Evolutionary conservation across 1,284 basidiomycete species (phyloP), one percentile per base, ranked within the genome.

Genomic region (Cutaneotrichosporon cutaneum): DNA sequence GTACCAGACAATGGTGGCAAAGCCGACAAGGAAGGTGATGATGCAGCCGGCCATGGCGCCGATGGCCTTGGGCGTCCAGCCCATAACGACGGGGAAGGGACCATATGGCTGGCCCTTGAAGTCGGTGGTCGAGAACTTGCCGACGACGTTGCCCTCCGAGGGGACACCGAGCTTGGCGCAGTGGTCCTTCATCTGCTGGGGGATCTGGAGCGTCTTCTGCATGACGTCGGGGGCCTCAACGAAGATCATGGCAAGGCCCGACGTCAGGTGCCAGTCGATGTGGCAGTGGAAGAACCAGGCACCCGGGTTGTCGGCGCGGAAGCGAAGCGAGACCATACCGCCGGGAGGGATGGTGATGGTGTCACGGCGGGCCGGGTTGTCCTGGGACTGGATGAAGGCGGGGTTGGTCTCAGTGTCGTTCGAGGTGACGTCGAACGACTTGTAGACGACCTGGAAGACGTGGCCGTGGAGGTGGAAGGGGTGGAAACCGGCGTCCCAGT

Each of bases 331-430:
- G 60, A 81, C 81, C 18, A 74, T 76, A 21, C 82, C 82, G 4
- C 69, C 69, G 13, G 76, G 75, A 4, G 82, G 82, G 21, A 83
- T 75, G 62, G 78, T 76, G 61, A 81, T 74, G 8, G 77, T 79
- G 78, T 96, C 92, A 58, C 93, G 84, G 18, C 92, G 86, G 69
- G 93, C 85, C 1, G 94, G 94, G 81, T 96, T 96, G 1, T 80
- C 75, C 72, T 90, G 88, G 8, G 84, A 85, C 76, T 91, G 88
- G 54, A 85, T 81, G 59, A 90, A 78, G 0, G 90, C 87, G 18
- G 93, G 94, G 81, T 96, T 96, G 61, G 93, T 81, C 3, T 80
- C 71, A 0, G 88, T 84, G 77, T 97, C 90, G 70, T 84, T 79
- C 0, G 92, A 92, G 0, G 86, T 87, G 68, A 88, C 90, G 75